These are phyloP conservation scores for Globomyces pollinis-pini DNA, from an alignment of 192 early-diverging fungal species.

Conservation along the genomic window DNA sequence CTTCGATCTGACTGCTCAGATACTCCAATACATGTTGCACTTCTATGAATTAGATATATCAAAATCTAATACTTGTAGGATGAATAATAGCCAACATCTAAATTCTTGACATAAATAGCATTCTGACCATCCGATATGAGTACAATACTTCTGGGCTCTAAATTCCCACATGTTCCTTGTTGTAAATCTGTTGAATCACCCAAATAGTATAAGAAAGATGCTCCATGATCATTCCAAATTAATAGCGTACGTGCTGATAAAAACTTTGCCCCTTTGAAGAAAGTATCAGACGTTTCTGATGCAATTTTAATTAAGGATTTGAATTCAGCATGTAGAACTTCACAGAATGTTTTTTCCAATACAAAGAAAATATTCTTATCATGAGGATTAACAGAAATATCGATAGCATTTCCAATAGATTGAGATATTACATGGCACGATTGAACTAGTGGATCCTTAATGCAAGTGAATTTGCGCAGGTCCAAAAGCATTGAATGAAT, in stretches of 20 bases:
- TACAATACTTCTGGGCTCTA: background rate
- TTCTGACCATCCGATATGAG: background rate
- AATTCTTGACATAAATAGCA: background rate
- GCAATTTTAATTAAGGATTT: background rate
- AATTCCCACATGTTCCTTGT: background rate
- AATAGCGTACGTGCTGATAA: conserved; percentile 9
- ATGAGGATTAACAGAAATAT: background rate
- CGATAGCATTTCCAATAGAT: background rate
- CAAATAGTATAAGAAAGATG: background rate
- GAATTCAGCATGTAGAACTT: conserved; percentile 1
- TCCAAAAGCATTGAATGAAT: conserved; percentile 6
- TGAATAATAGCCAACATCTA: conserved; percentile 1
- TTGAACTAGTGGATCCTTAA: background rate
- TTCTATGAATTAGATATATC: background rate
- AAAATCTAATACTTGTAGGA: conserved; percentile 2
- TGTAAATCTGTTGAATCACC: background rate
- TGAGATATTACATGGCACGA: background rate
- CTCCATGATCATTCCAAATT: background rate
- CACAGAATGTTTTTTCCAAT: background rate
- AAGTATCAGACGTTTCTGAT: background rate
- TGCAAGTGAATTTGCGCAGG: background rate
- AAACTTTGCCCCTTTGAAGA: conserved; percentile 2
- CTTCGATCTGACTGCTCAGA: background rate
- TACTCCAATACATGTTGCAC: background rate
- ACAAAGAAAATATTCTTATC: conserved; percentile 8